A percentile compares a stretch with the other conserved stretches of the same genome.
These are phyloP conservation scores for Rhodosporidiobolus sp. DNA, from an alignment of 768 basidiomycete species.

Conservation along the genomic window DNA sequence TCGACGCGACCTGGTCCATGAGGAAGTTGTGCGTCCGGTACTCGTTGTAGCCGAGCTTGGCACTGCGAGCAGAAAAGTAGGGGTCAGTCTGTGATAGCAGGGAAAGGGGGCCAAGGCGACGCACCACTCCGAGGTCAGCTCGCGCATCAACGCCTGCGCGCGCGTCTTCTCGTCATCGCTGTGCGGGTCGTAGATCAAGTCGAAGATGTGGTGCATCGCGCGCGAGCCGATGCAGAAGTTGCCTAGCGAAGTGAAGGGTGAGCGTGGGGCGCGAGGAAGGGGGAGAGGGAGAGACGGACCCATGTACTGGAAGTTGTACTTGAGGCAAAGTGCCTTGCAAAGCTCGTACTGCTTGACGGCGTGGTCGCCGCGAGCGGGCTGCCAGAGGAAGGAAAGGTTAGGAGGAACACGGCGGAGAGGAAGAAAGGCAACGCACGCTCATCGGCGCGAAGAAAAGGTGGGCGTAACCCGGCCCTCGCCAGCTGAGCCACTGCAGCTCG, in stretches of 20 bases:
- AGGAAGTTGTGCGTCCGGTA: constrained; percentile 26
- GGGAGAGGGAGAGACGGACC: background rate
- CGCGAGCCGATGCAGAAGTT: constrained; percentile 15
- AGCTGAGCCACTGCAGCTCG: constrained; percentile 35
- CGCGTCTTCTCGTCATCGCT: constrained; percentile 17
- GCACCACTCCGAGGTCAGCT: background rate
- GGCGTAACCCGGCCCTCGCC: constrained; percentile 24
- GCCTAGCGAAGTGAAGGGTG: background rate
- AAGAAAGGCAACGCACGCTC: background rate
- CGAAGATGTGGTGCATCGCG: constrained; percentile 31
- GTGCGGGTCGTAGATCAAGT: constrained; percentile 18
- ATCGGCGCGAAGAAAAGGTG: constrained; percentile 39
- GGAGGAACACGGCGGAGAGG: background rate
- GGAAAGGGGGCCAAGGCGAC: background rate
- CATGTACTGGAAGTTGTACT: constrained; percentile 21
- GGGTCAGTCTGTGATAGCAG: background rate
- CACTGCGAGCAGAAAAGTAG: constrained; percentile 3
- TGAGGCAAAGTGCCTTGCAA: constrained; percentile 18
- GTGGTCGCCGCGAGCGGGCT: constrained; percentile 13
- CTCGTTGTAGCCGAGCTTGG: constrained; percentile 30
- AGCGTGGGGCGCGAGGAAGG: background rate
- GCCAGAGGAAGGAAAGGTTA: background rate
- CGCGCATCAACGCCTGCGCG: constrained; percentile 15
- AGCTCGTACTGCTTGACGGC: constrained; percentile 23
- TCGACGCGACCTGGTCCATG: constrained; percentile 36